These are phyloP conservation scores for Beauveria sp. DNA, from an alignment of 2,329 filamentous ascomycete genomes.

Conservation along the genomic window DNA sequence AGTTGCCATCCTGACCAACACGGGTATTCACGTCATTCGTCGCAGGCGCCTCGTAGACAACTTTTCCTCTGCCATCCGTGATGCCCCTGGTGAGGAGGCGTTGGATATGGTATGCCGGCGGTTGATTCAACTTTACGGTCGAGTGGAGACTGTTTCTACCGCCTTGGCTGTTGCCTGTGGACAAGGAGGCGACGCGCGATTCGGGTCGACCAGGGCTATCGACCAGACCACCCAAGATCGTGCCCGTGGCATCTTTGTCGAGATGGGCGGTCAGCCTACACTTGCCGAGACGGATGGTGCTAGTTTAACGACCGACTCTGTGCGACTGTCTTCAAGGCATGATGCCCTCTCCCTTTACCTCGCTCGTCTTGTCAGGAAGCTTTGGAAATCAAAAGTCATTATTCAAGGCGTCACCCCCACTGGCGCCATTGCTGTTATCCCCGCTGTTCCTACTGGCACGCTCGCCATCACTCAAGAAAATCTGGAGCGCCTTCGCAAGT, in stretches of 20 bases:
- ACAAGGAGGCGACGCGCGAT: conserved; percentile 68
- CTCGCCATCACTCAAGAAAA: conserved; percentile 72
- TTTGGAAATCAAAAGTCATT: conserved; percentile 80
- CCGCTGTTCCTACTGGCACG: conserved; percentile 60
- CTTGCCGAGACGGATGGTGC: conserved; percentile 71
- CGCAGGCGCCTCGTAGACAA: conserved; percentile 82
- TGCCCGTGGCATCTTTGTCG: conserved; percentile 81
- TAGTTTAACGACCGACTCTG: conserved; percentile 67
- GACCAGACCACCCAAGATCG: conserved; percentile 82
- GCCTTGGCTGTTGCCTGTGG: conserved; percentile 92
- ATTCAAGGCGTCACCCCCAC: conserved; percentile 41
- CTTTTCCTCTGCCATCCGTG: conserved; percentile 74
- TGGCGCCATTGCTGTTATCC: conserved; percentile 55
- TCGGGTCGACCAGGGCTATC: conserved; percentile 67
- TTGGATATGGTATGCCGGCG: conserved; percentile 74
- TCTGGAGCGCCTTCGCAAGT: conserved; percentile 68
- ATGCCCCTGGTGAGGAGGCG: conserved; percentile 67
- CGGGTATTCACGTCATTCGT: conserved; percentile 78
- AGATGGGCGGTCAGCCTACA: conserved; percentile 81
- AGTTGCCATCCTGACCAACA: conserved; percentile 85
- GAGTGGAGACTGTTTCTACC: conserved; percentile 81
- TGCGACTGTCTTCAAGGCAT: conserved; percentile 81
- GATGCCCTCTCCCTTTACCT: conserved; percentile 84
- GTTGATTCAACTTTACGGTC: conserved; percentile 79
- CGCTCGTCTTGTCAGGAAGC: conserved; percentile 73